Evolutionary conservation across 768 basidiomycete species (phyloP).

Genomic region (Panaeolus cyanescens): DNA sequence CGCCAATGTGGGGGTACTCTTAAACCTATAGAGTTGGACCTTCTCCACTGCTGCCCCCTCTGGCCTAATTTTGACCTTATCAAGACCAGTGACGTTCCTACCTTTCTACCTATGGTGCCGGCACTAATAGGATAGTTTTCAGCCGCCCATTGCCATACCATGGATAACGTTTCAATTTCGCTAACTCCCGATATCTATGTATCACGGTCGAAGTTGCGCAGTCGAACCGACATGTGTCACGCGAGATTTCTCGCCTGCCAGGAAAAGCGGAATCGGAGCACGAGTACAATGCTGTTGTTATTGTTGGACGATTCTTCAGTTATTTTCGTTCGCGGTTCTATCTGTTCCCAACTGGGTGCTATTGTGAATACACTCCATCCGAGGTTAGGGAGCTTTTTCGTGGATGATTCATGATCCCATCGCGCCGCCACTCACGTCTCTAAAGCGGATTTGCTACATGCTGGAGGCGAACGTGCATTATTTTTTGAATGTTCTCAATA

Average conservation of each 20-base stretch:
- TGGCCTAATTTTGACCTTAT: not conserved
- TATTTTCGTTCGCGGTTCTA: not conserved
- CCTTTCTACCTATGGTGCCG: no score
- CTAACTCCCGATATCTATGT: not conserved
- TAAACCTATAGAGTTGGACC: not conserved
- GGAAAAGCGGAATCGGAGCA: not conserved
- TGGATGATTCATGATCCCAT: not conserved
- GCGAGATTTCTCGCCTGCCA: not conserved
- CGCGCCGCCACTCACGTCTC: not conserved
- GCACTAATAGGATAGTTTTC: not conserved
- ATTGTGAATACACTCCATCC: not conserved
- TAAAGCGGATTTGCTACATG: not conserved
- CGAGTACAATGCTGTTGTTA: not conserved
- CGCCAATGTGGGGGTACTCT: not conserved
- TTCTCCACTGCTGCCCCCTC: not conserved
- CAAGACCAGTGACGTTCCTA: not conserved
- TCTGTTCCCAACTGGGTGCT: not conserved
- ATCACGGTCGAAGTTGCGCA: not conserved
- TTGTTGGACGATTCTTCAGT: not conserved
- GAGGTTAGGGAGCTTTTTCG: not conserved
- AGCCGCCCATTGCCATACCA: not conserved
- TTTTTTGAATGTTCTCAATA: not conserved
- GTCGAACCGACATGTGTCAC: not conserved
- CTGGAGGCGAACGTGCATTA: not conserved
- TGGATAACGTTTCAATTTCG: not conserved